Evolutionary conservation across 768 basidiomycete genomes (phyloP).

Genomic region (Tulasnella sp.): DNA sequence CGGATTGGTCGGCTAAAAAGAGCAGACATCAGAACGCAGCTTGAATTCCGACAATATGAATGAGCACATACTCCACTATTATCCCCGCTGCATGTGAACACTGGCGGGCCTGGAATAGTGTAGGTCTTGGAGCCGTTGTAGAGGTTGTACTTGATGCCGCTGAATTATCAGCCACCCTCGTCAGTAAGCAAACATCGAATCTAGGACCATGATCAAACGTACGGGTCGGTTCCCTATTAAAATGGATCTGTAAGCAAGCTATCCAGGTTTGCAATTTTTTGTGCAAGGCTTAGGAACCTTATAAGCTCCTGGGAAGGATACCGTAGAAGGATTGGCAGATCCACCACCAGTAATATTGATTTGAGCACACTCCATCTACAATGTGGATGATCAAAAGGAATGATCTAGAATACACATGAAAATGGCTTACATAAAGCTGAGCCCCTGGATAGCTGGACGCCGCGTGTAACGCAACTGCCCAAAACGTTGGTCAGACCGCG

Average conservation of each 20-base stretch:
- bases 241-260: not conserved
- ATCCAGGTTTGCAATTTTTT: not conserved
- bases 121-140: slow-evolving; percentile 20
- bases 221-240: slow-evolving; percentile 25
- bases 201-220: not conserved
- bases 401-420: too few relatives aligned
- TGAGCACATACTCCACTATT: not conserved
- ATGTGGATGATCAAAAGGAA: not conserved
- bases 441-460: slow-evolving; percentile 49
- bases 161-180: not conserved
- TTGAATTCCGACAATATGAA: not conserved
- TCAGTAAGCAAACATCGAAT: not conserved
- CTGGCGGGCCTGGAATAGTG: slow-evolving; percentile 21
- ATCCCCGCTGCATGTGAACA: slow-evolving; percentile 9
- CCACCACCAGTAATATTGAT: slow-evolving; percentile 42
- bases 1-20: not conserved
- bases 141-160: slow-evolving; percentile 22
- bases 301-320: slow-evolving; percentile 29
- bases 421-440: slow-evolving; percentile 34
- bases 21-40: not conserved
- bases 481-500: not conserved
- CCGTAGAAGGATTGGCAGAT: slow-evolving; percentile 28
- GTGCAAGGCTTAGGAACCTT: not conserved
- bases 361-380: slow-evolving; percentile 38
- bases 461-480: slow-evolving; percentile 40